Evolutionary conservation across 768 basidiomycete species (phyloP), one percentile per base, ranked within the genome.

Genomic region (Ephemerocybe angulata): DNA sequence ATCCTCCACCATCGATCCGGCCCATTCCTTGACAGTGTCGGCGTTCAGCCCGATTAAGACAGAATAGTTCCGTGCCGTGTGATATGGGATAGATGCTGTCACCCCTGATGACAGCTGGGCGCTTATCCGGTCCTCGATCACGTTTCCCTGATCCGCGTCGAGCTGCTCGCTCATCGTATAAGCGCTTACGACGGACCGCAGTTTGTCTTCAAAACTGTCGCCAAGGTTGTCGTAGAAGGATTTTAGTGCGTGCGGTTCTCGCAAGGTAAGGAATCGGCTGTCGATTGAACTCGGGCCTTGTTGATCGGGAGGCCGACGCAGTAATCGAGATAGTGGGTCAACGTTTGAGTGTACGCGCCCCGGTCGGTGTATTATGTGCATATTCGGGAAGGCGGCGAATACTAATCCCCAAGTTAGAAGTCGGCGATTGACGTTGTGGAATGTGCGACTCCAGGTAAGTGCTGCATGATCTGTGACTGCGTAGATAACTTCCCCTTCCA

Each of bases 331-430:
- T 4, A 75, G 58, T 3, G 74, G 72, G 53, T 76, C 74, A 6
- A 75, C 72, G 49, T 74, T 74, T 1, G 72, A 75, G 40, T 76
- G n/a, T n/a, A n/a, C n/a, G n/a, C n/a, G n/a, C n/a, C n/a, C n/a
- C n/a, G n/a, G n/a, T n/a, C n/a, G n/a, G 48, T 76, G 75, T 5
- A 75, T 59, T 28, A 76, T 75, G n/a, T 62, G 46, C n/a, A 76
- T 27, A 1, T 55, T 46, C 0, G 71, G 74, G 56, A 66, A 76
- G 3, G 73, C 72, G 6, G 72, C 35, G 42, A 72, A 72, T 0
- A 72, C 62, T 2, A 62, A 53, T 37, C 72, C 72, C 72, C 71
- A 76, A 3, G 70, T 65, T 1, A 67, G 52, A 12, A 76, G 56
- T 19, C 69, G 54, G 21, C 69, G 53, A 49, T 76, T 76, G 1